Conservation (phyloP, 306 rosid genomes). For the Lathyrus sativus region DNA sequence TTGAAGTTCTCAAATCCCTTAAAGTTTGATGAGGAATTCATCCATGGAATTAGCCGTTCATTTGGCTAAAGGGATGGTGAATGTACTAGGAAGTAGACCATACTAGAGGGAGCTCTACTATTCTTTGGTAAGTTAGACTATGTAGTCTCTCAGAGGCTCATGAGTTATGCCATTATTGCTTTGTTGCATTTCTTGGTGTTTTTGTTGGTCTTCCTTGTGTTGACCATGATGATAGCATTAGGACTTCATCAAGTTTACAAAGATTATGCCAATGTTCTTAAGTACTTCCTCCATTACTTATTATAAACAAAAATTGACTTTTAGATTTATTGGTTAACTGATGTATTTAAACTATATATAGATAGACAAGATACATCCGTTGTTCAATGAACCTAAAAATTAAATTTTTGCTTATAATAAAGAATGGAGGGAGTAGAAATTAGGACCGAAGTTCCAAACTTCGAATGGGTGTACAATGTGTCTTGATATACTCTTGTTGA, state of each 20-base stretch:
- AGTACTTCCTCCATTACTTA: neutral
- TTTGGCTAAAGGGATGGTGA: neutral
- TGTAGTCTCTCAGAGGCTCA: neutral
- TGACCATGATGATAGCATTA: neutral
- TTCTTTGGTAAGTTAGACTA: neutral
- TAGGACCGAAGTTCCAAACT: neutral
- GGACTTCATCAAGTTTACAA: neutral
- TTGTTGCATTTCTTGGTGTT: neutral
- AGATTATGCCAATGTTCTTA: neutral
- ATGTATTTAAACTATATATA: too few relatives aligned
- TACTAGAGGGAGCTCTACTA: neutral
- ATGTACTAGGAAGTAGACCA: neutral
- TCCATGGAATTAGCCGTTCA: neutral
- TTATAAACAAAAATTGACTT: too few relatives aligned
- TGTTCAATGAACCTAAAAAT: too few relatives aligned
- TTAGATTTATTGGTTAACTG: too few relatives aligned
- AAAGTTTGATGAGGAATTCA: neutral
- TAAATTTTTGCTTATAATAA: too few relatives aligned
- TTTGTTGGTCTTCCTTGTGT: neutral
- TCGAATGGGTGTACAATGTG: neutral
- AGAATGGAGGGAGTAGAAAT: neutral
- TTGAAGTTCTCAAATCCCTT: neutral
- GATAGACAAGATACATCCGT: too few relatives aligned
- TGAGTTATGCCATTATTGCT: neutral
- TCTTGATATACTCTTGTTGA: neutral